A percentile compares a stretch with the other conserved stretches of the same genome.
phyloP scores from a whole-genome alignment of 2,329 filamentous ascomycete species.

The Nemania sp. region DNA sequence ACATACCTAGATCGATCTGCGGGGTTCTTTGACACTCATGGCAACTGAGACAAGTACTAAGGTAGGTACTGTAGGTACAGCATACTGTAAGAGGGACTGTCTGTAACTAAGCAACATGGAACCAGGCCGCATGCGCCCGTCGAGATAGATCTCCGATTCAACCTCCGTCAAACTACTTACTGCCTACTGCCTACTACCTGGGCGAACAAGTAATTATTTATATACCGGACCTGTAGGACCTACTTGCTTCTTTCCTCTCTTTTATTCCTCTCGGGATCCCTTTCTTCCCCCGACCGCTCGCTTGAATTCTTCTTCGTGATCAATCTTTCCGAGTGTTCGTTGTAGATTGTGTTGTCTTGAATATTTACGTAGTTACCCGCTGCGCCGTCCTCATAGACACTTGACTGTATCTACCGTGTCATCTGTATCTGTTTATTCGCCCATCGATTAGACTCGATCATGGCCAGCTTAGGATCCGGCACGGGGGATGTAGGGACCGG shows the following conservation, averaged over 20 bases:
- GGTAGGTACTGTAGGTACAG: background rate
- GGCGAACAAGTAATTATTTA: no score
- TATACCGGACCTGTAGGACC: no score
- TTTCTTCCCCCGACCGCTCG: background rate
- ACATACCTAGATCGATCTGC: conserved; percentile 24
- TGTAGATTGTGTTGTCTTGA: background rate
- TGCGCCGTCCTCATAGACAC: conserved; percentile 8
- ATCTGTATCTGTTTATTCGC: conserved; percentile 9
- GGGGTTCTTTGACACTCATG: conserved; percentile 18
- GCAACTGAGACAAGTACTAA: conserved; percentile 4
- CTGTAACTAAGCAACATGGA: conserved; percentile 23
- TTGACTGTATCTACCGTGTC: conserved; percentile 1
- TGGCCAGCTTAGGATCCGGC: conserved; percentile 45
- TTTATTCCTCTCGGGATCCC: conserved; percentile 1
- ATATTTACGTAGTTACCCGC: background rate
- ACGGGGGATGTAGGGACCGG: conserved; percentile 35
- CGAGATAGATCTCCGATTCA: conserved; percentile 19
- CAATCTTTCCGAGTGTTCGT: background rate
- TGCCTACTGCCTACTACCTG: background rate
- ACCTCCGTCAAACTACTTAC: conserved; percentile 19
- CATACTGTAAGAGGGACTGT: no score
- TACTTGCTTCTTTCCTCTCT: background rate
- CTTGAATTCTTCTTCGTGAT: conserved; percentile 19
- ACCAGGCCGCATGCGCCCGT: conserved; percentile 18
- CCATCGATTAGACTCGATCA: conserved; percentile 34